phyloP scores from a whole-genome alignment of 495 filamentous ascomycete species.

The Tuber umbilicatum region DNA sequence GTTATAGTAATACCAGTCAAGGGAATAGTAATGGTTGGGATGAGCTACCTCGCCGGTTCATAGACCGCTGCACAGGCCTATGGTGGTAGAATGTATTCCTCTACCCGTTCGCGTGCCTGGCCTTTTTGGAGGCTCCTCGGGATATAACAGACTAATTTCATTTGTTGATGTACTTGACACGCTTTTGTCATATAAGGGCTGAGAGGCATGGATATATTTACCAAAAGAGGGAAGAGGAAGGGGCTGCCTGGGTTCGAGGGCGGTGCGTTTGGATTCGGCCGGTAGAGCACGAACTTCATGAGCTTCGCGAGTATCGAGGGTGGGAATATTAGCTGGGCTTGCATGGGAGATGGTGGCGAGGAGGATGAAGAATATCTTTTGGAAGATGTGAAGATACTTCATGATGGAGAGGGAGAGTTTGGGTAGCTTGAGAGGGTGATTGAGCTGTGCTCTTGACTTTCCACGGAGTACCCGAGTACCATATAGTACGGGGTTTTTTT shows the following conservation, averaged over 20 bases:
- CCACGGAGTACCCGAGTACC: too few species aligned
- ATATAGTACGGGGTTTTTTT: too few species aligned
- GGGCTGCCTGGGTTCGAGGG: background rate
- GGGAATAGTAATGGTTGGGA: too few species aligned
- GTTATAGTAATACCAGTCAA: too few species aligned
- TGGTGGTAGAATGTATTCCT: too few species aligned
- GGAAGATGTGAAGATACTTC: background rate
- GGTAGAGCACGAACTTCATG: background rate
- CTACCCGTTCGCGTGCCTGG: too few species aligned
- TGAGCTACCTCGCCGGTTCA: too few species aligned
- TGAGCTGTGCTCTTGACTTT: background rate
- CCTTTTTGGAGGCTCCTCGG: too few species aligned
- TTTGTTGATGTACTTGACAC: background rate
- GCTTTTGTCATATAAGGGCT: background rate
- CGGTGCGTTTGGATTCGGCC: background rate
- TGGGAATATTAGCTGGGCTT: background rate
- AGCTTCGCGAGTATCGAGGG: background rate
- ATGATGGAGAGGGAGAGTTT: background rate
- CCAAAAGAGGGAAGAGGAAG: too few species aligned
- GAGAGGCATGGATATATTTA: too few species aligned
- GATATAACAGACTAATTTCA: background rate
- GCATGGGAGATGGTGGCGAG: background rate
- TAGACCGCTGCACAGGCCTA: too few species aligned
- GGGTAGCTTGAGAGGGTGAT: too few species aligned
- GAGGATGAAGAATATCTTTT: background rate